These are phyloP conservation scores for Pistacia integerrima DNA, from an alignment of 345 rosid genomes.

Conservation along the genomic window DNA sequence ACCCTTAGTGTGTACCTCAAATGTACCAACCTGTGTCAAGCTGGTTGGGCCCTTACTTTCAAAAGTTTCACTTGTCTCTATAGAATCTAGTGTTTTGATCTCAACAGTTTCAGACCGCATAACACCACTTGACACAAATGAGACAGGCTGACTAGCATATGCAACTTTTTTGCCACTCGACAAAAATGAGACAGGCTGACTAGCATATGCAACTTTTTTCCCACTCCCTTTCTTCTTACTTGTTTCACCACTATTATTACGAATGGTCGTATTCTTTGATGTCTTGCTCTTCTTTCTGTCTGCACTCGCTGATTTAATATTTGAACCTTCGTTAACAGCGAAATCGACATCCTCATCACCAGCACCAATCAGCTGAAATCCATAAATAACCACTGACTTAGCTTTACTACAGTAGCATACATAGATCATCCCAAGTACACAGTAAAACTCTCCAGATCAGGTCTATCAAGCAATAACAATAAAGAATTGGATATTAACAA, in stretches of 20 bases:
- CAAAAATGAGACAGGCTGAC: conserved; percentile 80
- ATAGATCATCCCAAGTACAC: conserved; percentile 14
- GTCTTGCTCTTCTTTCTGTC: conserved; percentile 40
- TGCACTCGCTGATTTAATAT: conserved; percentile 35
- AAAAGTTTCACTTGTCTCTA: conserved; percentile 32
- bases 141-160: conserved; percentile 61
- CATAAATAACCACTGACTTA: conserved; percentile 11
- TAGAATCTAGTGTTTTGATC: conserved; percentile 24
- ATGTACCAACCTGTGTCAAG: conserved; percentile 57
- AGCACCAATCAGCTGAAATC: conserved; percentile 71
- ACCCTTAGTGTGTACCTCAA: conserved; percentile 88
- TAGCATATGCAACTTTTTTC: conserved; percentile 54
- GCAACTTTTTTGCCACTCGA: conserved; percentile 49
- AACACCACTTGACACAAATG: not conserved
- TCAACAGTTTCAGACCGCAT: conserved; percentile 51
- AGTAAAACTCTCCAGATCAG: conserved; percentile 7
- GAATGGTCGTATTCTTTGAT: conserved; percentile 29
- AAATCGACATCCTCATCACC: conserved; percentile 63
- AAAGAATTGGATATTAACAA: not conserved
- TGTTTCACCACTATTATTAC: conserved; percentile 32
- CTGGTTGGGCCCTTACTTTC: conserved; percentile 34
- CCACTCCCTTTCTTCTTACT: conserved; percentile 35
- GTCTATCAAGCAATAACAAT: not conserved
- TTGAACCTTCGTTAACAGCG: conserved; percentile 44
- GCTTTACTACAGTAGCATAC: conserved; percentile 18